These are phyloP conservation scores for Scenedesmus sp. DNA, from an alignment of 163 green algal species.

Conservation along the genomic window DNA sequence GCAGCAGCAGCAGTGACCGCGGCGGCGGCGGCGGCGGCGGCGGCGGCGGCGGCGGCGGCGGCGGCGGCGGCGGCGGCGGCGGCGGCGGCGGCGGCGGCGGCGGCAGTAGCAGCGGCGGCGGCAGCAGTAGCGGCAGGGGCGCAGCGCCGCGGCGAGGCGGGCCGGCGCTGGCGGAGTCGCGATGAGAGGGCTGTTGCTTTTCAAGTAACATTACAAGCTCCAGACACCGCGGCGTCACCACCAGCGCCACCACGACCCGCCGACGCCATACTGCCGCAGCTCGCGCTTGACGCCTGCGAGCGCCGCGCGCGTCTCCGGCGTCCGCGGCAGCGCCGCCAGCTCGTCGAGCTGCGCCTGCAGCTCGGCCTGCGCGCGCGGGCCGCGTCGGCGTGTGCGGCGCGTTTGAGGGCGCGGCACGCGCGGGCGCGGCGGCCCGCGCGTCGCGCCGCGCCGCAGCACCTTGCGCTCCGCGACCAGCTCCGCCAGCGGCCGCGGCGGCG, in stretches of 20 bases:
- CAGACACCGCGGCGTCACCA: not conserved
- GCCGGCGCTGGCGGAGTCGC: no score
- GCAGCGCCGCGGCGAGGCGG: no score
- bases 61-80: not conserved
- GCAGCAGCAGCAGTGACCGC: not conserved
- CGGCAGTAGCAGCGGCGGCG: not conserved
- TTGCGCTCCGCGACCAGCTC: slow-evolving; percentile 42
- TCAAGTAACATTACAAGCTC: no score
- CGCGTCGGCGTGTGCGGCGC: not conserved
- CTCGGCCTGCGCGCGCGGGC: slow-evolving; percentile 7
- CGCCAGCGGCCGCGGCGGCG: slow-evolving; percentile 2
- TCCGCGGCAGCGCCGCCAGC: slow-evolving; percentile 33
- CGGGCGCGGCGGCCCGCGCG: not conserved
- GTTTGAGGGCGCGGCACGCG: not conserved
- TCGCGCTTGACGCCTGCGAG: slow-evolving; percentile 11
- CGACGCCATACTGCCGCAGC: slow-evolving; percentile 16
- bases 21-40: not conserved
- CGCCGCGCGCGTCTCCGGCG: slow-evolving; percentile 9
- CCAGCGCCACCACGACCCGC: slow-evolving; percentile 8
- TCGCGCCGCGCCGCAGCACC: not conserved
- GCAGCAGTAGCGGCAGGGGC: slow-evolving; percentile 1
- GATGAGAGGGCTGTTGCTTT: no score
- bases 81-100: not conserved
- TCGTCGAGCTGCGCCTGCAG: slow-evolving; percentile 20
- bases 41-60: not conserved